phyloP scores from a whole-genome alignment of 2,329 filamentous ascomycete species.

The Bipolaris victoriae region DNA sequence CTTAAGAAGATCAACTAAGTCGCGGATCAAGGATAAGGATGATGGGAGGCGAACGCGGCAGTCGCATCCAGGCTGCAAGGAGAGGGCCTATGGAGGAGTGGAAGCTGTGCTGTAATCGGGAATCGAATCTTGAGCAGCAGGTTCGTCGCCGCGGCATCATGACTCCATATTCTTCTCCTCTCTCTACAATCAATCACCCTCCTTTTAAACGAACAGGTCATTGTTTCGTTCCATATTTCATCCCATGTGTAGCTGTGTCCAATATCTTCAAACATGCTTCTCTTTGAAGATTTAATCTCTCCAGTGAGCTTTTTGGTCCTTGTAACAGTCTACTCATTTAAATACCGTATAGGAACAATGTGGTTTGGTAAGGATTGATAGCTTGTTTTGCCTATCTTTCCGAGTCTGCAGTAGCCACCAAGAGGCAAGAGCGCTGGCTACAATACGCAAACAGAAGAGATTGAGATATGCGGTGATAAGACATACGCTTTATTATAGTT shows the following conservation, averaged over 20 bases:
- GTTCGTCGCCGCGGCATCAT: too few species aligned
- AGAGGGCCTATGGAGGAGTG: not conserved
- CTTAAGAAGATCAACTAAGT: slow-evolving; percentile 44
- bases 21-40: not conserved
- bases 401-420: not conserved
- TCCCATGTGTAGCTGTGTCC: not conserved
- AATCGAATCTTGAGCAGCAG: not conserved
- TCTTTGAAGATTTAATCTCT: not conserved
- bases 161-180: not conserved
- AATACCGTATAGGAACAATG: not conserved
- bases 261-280: not conserved
- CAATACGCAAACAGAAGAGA: too few species aligned
- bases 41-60: not conserved
- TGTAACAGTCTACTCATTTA: not conserved
- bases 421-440: too few species aligned
- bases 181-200: too few species aligned
- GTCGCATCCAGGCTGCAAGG: not conserved
- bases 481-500: not conserved
- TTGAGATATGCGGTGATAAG: too few species aligned
- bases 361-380: not conserved
- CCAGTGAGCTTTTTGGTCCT: not conserved
- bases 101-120: too few species aligned
- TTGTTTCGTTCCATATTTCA: too few species aligned
- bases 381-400: not conserved
- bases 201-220: not conserved